These are phyloP conservation scores for Osmozyma mogii DNA, from an alignment of 805 yeast species.

Conservation along the genomic window DNA sequence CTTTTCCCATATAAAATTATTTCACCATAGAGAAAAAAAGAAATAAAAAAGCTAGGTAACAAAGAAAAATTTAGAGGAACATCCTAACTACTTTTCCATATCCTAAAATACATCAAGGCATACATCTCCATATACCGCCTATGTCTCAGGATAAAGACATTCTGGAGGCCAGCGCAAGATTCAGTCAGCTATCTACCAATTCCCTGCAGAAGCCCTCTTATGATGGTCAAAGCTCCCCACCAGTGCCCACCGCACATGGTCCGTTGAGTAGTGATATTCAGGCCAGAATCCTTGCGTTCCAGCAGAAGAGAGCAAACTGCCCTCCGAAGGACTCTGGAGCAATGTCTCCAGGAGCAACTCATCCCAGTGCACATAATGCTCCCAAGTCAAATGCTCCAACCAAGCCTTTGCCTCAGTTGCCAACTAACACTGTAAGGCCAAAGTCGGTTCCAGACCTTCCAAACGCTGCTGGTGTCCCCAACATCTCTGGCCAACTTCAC, in stretches of 20 bases:
- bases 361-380: neutral
- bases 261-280: constrained; percentile 65
- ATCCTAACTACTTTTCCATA: too few species aligned
- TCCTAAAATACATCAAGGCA: too few species aligned
- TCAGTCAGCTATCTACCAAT: constrained; percentile 9
- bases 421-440: constrained; percentile 5
- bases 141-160: constrained; percentile 9
- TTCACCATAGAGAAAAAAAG: too few species aligned
- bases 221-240: constrained; percentile 13
- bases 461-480: constrained; percentile 7
- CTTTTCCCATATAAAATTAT: too few species aligned
- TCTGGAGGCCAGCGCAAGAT: constrained; percentile 8
- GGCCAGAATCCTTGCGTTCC: constrained; percentile 81
- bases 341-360: too few species aligned
- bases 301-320: constrained; percentile 53
- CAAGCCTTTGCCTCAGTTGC: constrained; percentile 13
- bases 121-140: neutral
- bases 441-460: constrained; percentile 1
- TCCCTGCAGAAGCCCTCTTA: constrained; percentile 8
- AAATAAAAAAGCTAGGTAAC: too few species aligned
- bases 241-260: constrained; percentile 13
- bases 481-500: constrained; percentile 6
- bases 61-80: too few species aligned
- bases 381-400: constrained; percentile 1
- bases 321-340: constrained; percentile 5